These are phyloP conservation scores for Toxicodendron radicans DNA, from an alignment of 345 rosid species.

Conservation along the genomic window DNA sequence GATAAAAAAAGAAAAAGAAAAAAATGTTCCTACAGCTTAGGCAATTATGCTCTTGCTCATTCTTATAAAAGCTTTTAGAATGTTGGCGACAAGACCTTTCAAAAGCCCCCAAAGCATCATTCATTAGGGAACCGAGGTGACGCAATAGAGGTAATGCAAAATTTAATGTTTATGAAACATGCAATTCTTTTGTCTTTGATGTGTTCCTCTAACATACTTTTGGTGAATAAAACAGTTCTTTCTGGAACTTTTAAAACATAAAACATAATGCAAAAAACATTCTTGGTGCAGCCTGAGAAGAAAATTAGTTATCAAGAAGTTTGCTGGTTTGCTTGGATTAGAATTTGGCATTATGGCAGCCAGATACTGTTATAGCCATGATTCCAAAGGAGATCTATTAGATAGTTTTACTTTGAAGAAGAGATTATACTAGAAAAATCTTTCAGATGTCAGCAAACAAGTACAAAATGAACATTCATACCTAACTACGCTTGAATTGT, in stretches of 20 bases:
- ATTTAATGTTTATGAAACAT: background rate
- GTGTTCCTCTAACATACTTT: background rate
- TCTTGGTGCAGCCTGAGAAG: background rate
- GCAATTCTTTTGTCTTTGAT: background rate
- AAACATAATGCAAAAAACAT: too few species aligned
- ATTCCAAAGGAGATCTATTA: background rate
- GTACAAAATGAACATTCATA: slow-evolving; percentile 27
- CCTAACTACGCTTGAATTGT: slow-evolving; percentile 80
- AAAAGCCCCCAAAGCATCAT: background rate
- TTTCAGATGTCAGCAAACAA: background rate
- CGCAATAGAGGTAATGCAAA: background rate
- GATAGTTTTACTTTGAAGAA: background rate
- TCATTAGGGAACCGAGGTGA: background rate
- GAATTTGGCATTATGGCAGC: background rate
- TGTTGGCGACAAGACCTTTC: background rate
- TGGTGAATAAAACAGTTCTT: background rate
- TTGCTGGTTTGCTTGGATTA: background rate
- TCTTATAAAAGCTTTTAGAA: background rate
- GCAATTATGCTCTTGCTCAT: background rate
- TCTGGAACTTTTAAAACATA: too few species aligned
- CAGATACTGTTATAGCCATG: background rate
- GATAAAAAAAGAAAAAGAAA: too few species aligned
- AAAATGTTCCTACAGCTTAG: too few species aligned
- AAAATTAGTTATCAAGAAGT: background rate
- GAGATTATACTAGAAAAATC: background rate